Conservation (phyloP, 2,329 filamentous ascomycete species). For the Esteya vermicola region DNA sequence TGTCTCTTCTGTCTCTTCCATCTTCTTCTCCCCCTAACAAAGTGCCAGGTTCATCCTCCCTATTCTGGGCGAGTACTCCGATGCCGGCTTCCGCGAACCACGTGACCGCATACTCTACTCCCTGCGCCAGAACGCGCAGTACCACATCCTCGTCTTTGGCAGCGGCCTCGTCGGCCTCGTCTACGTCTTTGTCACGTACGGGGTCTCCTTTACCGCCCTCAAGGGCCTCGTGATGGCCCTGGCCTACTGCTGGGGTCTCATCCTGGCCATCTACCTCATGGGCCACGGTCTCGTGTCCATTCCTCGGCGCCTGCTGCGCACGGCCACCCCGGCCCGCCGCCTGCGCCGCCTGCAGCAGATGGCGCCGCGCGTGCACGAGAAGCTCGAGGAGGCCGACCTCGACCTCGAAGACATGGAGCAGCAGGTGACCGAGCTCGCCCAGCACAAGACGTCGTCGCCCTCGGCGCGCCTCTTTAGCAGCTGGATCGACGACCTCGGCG, state of each 20-base stretch:
- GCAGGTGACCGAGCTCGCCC: constrained; percentile 65
- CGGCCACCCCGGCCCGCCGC: constrained; percentile 61
- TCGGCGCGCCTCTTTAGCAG: constrained; percentile 66
- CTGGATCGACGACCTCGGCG: constrained; percentile 90
- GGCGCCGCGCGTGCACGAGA: constrained; percentile 74
- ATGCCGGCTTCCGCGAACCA: constrained; percentile 82
- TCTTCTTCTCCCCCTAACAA: constrained; percentile 1
- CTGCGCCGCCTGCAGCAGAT: constrained; percentile 62
- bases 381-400: constrained; percentile 69
- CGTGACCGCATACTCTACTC: constrained; percentile 72
- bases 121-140: constrained; percentile 73
- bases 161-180: constrained; percentile 58
- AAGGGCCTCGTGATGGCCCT: constrained; percentile 85
- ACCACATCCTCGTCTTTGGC: constrained; percentile 67
- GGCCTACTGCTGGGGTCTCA: constrained; percentile 84
- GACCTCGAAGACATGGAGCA: constrained; percentile 68
- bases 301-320: constrained; percentile 65
- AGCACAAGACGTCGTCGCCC: constrained; percentile 66
- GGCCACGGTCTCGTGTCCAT: constrained; percentile 90
- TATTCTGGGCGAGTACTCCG: constrained; percentile 84
- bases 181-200: constrained; percentile 71
- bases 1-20: background rate
- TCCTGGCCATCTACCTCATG: constrained; percentile 93
- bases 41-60: constrained; percentile 76
- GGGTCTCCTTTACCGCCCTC: constrained; percentile 55